A percentile compares a stretch with the other conserved stretches of the same genome.
Evolutionary conservation across 1,284 basidiomycete species (phyloP).

Genomic region (Marasmius oreades): DNA sequence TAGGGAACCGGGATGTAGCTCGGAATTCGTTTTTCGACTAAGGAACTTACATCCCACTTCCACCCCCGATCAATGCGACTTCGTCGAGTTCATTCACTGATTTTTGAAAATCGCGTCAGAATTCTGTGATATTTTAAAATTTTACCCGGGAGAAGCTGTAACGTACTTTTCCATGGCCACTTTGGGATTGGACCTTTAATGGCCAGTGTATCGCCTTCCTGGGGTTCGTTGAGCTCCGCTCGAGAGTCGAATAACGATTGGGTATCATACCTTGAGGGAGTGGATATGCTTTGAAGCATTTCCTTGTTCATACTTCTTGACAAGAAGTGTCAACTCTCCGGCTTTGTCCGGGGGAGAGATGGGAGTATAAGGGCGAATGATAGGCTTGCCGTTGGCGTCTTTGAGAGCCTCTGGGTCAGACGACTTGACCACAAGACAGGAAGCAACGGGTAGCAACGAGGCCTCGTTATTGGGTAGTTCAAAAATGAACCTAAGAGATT

Average conservation of each 20-base stretch:
- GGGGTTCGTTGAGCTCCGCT: conserved; percentile 23
- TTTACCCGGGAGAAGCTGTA: conserved; percentile 4
- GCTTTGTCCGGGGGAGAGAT: conserved; percentile 69
- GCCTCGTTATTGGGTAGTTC: conserved; percentile 81
- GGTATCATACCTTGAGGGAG: conserved; percentile 39
- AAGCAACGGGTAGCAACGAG: conserved; percentile 74
- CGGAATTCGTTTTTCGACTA: no score
- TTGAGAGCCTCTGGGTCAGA: conserved; percentile 57
- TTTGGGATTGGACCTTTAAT: conserved; percentile 92
- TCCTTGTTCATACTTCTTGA: conserved; percentile 85
- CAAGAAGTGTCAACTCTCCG: conserved; percentile 77
- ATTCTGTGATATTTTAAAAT: neutral
- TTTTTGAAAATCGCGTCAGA: conserved; percentile 24
- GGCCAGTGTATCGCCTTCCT: conserved; percentile 79
- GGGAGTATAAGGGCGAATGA: conserved; percentile 87
- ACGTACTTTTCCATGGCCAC: conserved; percentile 74
- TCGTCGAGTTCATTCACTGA: conserved; percentile 85
- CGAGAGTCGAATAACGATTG: no score
- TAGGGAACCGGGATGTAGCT: neutral
- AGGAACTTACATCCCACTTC: conserved; percentile 71
- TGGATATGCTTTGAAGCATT: conserved; percentile 80
- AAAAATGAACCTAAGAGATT: conserved; percentile 67
- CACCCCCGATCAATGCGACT: conserved; percentile 88
- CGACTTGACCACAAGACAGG: conserved; percentile 63
- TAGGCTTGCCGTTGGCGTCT: conserved; percentile 85